Base-by-base conservation (phyloP, 148 eudicot species). In the Rheum nobile region DNA sequence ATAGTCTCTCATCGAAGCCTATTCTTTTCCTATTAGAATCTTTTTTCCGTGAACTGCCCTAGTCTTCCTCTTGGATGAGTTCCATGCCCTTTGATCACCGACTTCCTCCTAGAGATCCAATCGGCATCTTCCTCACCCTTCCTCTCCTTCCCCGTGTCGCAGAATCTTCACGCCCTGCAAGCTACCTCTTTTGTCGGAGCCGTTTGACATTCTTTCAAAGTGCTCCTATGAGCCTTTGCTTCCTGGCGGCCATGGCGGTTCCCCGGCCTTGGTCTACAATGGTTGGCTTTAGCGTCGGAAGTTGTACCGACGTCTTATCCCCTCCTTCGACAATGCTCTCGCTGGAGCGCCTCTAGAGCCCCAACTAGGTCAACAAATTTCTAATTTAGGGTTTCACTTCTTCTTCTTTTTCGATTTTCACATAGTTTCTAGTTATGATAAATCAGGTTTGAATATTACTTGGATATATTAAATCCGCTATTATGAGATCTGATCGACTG, bases 171-270 rank as follows among this genome's bases (percentile, higher is more conserved):
- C 71, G 71, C 70, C 70, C 31, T 38, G 70, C 35, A 65, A 35
- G 38, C 17, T 13, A 9, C 39, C 38, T 13, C 0, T 65, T 65
- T 38, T 35, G 3, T 67, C 71, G 9, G 71, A 32, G 1, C 71
- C 39, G 22, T 6, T 67, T 22, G 42, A 67, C 21, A 67, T n/a
- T 67, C 71, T 67, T 34, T 42, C 71, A 22, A 67, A 67, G 43
- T 67, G 41, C 71, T 67, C 43, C 71, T 67, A 22, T 9, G 71
- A 67, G 43, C 71, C 71, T 67, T 21, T 32, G 1, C 71, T 67
- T 21, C 71, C 71, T 22, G 43, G 22, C 26, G 19, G 70, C 71
- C 39, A n/a, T 31, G n/a, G 19, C 12, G 70, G 39, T 16, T 32
- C 71, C 41, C 24, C 22, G 71, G 2, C 21, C 43, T 34, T 38